These are phyloP conservation scores for Corynascus novoguineensis DNA, from an alignment of 495 filamentous ascomycete genomes.

Conservation along the genomic window DNA sequence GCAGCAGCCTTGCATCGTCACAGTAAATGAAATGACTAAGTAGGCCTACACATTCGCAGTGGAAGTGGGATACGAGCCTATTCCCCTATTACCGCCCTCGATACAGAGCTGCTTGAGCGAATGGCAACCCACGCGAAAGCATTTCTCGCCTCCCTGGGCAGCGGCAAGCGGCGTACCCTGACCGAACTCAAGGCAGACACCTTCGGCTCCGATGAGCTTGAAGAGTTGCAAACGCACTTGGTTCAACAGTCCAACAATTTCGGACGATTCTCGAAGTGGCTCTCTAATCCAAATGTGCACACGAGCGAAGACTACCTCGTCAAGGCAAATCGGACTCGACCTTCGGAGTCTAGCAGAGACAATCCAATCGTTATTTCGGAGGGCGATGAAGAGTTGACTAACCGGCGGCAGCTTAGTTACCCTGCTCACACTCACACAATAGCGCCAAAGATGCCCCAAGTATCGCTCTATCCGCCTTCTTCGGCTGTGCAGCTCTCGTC, in stretches of 20 bases:
- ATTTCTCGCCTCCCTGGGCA: background rate
- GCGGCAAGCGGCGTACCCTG: background rate
- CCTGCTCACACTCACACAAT: no score
- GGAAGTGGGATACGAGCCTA: background rate
- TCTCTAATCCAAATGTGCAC: background rate
- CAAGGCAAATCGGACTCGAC: background rate
- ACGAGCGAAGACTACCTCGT: background rate
- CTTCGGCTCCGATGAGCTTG: background rate
- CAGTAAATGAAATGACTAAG: background rate
- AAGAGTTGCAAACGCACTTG: background rate
- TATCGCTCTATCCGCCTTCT: background rate
- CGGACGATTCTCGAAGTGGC: background rate
- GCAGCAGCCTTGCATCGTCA: background rate
- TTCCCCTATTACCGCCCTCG: background rate
- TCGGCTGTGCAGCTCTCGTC: background rate
- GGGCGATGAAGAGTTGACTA: background rate
- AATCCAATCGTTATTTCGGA: background rate
- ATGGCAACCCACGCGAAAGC: conserved; percentile 6
- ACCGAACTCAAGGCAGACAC: background rate
- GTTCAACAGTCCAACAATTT: background rate
- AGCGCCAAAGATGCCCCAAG: background rate
- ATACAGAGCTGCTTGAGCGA: background rate
- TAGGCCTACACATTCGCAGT: background rate
- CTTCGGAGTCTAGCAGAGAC: background rate
- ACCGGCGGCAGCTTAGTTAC: background rate